These are phyloP conservation scores for Geosmithia morbida DNA, from an alignment of 2,329 filamentous ascomycete genomes.

Conservation along the genomic window DNA sequence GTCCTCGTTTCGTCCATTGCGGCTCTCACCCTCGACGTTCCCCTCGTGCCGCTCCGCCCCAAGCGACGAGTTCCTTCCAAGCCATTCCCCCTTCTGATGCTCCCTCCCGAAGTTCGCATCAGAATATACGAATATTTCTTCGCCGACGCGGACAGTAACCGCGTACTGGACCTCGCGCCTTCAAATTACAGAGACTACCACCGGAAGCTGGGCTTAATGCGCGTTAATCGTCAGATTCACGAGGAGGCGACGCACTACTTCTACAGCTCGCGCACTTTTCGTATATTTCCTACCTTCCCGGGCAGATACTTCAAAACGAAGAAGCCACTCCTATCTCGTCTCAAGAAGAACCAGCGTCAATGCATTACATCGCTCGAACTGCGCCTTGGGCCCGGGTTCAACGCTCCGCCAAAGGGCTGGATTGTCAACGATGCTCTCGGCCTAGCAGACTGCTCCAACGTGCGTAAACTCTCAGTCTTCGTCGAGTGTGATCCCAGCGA, in stretches of 20 bases:
- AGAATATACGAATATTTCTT: slow-evolving; percentile 55
- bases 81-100: slow-evolving; percentile 49
- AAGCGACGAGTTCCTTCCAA: slow-evolving; percentile 16
- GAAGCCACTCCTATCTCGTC: slow-evolving; percentile 52
- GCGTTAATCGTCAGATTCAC: slow-evolving; percentile 46
- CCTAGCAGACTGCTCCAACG: slow-evolving; percentile 43
- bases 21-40: slow-evolving; percentile 26
- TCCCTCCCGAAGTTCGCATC: slow-evolving; percentile 56
- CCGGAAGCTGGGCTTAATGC: slow-evolving; percentile 43
- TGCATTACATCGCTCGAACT: slow-evolving; percentile 52
- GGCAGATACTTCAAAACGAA: slow-evolving; percentile 60
- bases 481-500: slow-evolving; percentile 61
- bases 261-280: slow-evolving; percentile 47
- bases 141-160: slow-evolving; percentile 13
- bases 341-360: slow-evolving; percentile 44
- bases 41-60: slow-evolving; percentile 13
- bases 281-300: slow-evolving; percentile 51
- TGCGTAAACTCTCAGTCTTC: slow-evolving; percentile 49
- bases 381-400: slow-evolving; percentile 60
- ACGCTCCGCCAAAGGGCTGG: slow-evolving; percentile 55
- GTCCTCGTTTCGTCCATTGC: slow-evolving; percentile 22
- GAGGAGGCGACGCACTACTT: slow-evolving; percentile 50
- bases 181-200: slow-evolving; percentile 49
- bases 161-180: slow-evolving; percentile 51
- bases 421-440: slow-evolving; percentile 51